A percentile compares a stretch with the other conserved stretches of the same genome.
Evolutionary conservation across 2,329 filamentous ascomycete genomes (phyloP).

Genomic region (Diaporthe ilicicola): DNA sequence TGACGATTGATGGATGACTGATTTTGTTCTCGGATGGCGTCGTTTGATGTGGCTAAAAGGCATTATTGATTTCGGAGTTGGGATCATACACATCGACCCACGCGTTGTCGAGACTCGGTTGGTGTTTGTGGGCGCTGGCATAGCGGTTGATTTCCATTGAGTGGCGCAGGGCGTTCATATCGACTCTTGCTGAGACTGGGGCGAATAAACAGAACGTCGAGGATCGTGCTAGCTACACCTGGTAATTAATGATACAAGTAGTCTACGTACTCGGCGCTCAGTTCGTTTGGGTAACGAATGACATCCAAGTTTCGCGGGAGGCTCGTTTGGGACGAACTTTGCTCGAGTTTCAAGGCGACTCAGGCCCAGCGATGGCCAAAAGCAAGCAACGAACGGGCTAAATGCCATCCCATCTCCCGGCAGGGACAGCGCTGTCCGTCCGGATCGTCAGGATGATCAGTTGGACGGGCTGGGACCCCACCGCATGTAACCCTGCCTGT

Average conservation of each 20-base stretch:
- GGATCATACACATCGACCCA: not conserved
- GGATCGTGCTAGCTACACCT: too few relatives aligned
- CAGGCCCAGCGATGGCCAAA: not conserved
- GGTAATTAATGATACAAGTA: too few relatives aligned
- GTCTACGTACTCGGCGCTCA: too few relatives aligned
- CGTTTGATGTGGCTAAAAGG: not conserved
- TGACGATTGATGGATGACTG: not conserved
- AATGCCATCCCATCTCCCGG: slow-evolving; percentile 5
- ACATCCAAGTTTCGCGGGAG: too few relatives aligned
- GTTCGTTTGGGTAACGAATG: too few relatives aligned
- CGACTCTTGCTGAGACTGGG: not conserved
- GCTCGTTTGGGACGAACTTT: not conserved
- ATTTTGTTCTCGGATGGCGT: not conserved
- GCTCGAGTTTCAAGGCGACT: not conserved
- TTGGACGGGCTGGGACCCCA: slow-evolving; percentile 23
- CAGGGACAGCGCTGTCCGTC: not conserved
- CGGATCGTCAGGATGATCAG: slow-evolving; percentile 22
- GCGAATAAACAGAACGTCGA: not conserved
- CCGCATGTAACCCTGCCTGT: not conserved
- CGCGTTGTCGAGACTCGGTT: not conserved
- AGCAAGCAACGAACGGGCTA: not conserved
- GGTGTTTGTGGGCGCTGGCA: slow-evolving; percentile 9
- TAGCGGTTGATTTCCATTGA: slow-evolving; percentile 5
- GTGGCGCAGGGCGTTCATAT: not conserved
- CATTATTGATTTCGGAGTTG: not conserved